Conservation (phyloP, 106 monocot genomes). For the Dendrobium huoshanense region DNA sequence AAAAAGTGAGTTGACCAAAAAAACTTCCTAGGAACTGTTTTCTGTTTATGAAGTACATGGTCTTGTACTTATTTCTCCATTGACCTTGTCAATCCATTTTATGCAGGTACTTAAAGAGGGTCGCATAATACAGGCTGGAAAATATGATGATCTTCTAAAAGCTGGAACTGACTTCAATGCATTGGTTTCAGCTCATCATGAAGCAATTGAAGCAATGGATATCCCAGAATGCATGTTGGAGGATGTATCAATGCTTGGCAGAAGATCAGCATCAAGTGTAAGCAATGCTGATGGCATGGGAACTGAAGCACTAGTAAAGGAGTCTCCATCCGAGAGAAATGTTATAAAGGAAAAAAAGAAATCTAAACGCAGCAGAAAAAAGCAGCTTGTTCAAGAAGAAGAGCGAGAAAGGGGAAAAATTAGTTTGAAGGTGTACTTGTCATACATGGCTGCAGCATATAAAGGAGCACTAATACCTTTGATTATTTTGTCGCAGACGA, state of each 20-base stretch:
- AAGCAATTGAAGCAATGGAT: constrained; percentile 97
- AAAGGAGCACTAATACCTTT: constrained; percentile 84
- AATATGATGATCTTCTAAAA: constrained; percentile 89
- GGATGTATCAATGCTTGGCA: constrained; percentile 19
- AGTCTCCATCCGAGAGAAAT: constrained; percentile 29
- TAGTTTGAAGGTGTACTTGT: constrained; percentile 80
- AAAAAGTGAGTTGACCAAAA: too few species aligned
- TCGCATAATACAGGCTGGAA: constrained; percentile 80
- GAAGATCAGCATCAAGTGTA: constrained; percentile 32
- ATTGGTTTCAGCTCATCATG: constrained; percentile 91
- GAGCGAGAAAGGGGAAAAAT: constrained; percentile 85
- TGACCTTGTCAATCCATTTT: background rate
- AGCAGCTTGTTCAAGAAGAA: constrained; percentile 88
- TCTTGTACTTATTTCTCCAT: constrained; percentile 1
- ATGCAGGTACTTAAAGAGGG: constrained; percentile 90
- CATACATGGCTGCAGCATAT: constrained; percentile 97
- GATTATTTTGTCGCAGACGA: constrained; percentile 73
- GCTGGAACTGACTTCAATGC: constrained; percentile 94
- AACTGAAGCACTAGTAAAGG: constrained; percentile 29
- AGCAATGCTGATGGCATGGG: constrained; percentile 41
- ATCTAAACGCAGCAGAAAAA: constrained; percentile 52
- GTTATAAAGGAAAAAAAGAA: constrained; percentile 87
- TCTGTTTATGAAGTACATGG: background rate
- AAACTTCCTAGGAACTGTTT: background rate
- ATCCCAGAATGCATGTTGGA: constrained; percentile 44